phyloP scores from a whole-genome alignment of 2,329 filamentous ascomycete genomes.

The Phaeosphaeriaceae sp. region DNA sequence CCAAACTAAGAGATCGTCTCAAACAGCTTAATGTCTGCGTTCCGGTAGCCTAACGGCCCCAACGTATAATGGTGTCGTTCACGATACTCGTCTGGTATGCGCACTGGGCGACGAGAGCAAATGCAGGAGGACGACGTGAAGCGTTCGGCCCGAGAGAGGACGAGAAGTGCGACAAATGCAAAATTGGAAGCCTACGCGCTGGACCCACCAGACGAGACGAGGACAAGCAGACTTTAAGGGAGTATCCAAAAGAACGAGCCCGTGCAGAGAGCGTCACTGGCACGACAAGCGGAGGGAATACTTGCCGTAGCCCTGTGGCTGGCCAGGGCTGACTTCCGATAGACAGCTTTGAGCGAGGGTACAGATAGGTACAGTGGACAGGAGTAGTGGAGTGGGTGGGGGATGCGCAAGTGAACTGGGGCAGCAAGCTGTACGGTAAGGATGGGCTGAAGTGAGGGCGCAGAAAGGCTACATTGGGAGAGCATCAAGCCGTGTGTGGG shows the following conservation, averaged over 20 bases:
- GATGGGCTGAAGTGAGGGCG: constrained; percentile 28
- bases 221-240: constrained; percentile 27
- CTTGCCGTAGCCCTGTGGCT: constrained; percentile 26
- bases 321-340: constrained; percentile 31
- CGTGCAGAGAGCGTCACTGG: constrained; percentile 32
- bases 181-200: constrained; percentile 37
- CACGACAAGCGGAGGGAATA: constrained; percentile 16
- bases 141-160: constrained; percentile 46
- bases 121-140: constrained; percentile 40
- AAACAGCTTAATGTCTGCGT: constrained; percentile 43
- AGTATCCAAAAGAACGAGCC: constrained; percentile 24
- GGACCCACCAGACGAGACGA: constrained; percentile 22
- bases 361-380: no score
- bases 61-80: constrained; percentile 37
- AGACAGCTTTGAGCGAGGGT: constrained; percentile 29
- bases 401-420: constrained; percentile 27
- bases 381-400: constrained; percentile 11
- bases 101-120: constrained; percentile 41
- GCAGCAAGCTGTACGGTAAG: constrained; percentile 26
- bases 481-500: constrained; percentile 29
- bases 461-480: constrained; percentile 40
- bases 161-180: constrained; percentile 35
- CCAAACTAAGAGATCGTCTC: constrained; percentile 41
- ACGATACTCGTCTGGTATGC: constrained; percentile 28
- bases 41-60: constrained; percentile 41